These are phyloP conservation scores for Geotrichum restrictum DNA, from an alignment of 1,139 yeast genomes.

Conservation along the genomic window DNA sequence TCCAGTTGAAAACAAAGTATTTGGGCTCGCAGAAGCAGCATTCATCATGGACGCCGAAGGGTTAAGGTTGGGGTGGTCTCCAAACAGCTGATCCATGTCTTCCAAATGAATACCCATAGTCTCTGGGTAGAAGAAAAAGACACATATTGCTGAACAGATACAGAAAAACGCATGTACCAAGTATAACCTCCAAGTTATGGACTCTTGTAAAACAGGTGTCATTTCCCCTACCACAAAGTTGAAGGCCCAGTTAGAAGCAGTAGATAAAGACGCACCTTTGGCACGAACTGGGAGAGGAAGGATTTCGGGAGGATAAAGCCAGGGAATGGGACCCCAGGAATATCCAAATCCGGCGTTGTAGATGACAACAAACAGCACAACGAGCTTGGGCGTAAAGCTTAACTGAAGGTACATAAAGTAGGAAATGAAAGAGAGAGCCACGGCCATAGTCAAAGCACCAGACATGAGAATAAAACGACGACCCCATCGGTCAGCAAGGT, in stretches of 20 bases:
- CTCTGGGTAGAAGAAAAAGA: conserved; percentile 72
- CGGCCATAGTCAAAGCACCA: conserved; percentile 77
- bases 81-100: conserved; percentile 81
- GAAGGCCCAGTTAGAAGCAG: conserved; percentile 93
- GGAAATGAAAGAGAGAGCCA: conserved; percentile 62
- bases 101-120: conserved; percentile 85
- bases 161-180: conserved; percentile 78
- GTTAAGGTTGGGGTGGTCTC: conserved; percentile 71
- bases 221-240: conserved; percentile 87
- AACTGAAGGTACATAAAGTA: conserved; percentile 59
- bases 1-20: no score
- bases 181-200: conserved; percentile 74
- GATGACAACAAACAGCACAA: conserved; percentile 69
- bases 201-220: conserved; percentile 79
- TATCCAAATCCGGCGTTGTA: conserved; percentile 84
- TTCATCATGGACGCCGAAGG: conserved; percentile 4
- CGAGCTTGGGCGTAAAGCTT: conserved; percentile 63
- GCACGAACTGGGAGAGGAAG: conserved; percentile 84
- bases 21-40: not conserved
- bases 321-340: conserved; percentile 89
- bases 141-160: conserved; percentile 62
- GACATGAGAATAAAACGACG: conserved; percentile 72
- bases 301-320: conserved; percentile 87
- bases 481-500: conserved; percentile 85
- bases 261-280: conserved; percentile 84